Evolutionary conservation across 116 monocot species (phyloP), one percentile per base, ranked within the genome.

Genomic region (Iris pallida): DNA sequence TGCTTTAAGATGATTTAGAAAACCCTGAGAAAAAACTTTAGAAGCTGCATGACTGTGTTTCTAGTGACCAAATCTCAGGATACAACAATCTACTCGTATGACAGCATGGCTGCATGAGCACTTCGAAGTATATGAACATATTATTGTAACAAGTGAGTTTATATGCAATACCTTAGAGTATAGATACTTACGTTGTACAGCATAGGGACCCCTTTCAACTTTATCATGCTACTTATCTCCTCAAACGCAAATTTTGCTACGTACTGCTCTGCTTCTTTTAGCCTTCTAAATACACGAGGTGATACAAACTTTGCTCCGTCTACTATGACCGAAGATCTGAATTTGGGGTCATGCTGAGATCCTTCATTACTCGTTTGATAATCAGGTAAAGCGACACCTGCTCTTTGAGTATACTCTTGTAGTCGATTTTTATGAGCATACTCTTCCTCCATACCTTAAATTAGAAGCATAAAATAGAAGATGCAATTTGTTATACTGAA

Each of bases 231-330:
- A 11, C 55, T n/a, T 41, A 88, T 44, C 17, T 20, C 45, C 63
- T 92, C 83, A 52, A 86, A 71, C 9, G 92, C 86, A 55, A 81
- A 5, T 60, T 73, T 78, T 14, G 92, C 87, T 45, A 73, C 85
- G 72, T 79, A 74, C 59, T 86, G 92, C 56, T 92, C 88, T 42
- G 92, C 92, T 63, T 80, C 88, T 71, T 88, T 88, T 20, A 65
- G 64, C 42, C 57, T 72, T 17, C 15, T 5, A 75, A 85, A 86
- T 64, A 70, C 71, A 41, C 11, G 4, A 45, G 78, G 42, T 45
- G 92, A 78, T n/a, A 5, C 64, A 47, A 83, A 88, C 7, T 5
- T 59, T 42, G 47, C 16, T 42, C 92, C 92, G 55, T 78, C 81
- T 30, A 92, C 63, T 4, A 54, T 18, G 45, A 88, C 85, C 20